Percentiles rank a stretch among this genome's conserved stretches.
phyloP scores from a whole-genome alignment of 78 protist genomes.

The Capsaspora owczarzaki region DNA sequence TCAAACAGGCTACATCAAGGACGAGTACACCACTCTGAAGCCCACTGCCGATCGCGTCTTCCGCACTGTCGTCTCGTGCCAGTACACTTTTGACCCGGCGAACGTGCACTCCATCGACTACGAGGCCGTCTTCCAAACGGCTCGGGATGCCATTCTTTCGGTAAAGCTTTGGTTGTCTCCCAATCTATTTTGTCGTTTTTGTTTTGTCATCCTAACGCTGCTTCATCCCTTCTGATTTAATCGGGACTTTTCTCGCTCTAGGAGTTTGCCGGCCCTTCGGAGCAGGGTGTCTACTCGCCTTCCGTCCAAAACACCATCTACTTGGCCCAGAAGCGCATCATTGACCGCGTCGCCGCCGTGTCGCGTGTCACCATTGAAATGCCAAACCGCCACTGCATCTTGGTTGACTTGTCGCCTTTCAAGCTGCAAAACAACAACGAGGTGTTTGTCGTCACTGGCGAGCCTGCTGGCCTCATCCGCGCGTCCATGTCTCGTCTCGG shows the following conservation, averaged over 20 bases:
- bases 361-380: neutral
- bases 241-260: too few relatives aligned
- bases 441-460: neutral
- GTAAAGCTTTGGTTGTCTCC: too few relatives aligned
- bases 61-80: neutral
- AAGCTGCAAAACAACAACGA: neutral
- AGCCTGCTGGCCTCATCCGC: neutral
- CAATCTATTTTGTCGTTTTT: too few relatives aligned
- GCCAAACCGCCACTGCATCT: neutral
- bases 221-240: too few relatives aligned
- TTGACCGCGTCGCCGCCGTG: neutral
- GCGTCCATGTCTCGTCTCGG: neutral
- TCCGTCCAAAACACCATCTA: neutral
- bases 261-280: neutral
- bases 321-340: neutral
- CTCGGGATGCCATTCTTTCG: too few relatives aligned
- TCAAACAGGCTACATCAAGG: neutral
- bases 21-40: neutral
- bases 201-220: too few relatives aligned
- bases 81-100: neutral
- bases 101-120: neutral
- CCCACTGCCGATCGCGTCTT: neutral
- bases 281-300: neutral
- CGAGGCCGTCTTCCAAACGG: neutral
- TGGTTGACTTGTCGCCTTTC: neutral